A percentile compares a stretch with the other conserved stretches of the same genome.
These are phyloP conservation scores for Sporisorium graminicola DNA, from an alignment of 1,284 basidiomycete species.

Conservation along the genomic window DNA sequence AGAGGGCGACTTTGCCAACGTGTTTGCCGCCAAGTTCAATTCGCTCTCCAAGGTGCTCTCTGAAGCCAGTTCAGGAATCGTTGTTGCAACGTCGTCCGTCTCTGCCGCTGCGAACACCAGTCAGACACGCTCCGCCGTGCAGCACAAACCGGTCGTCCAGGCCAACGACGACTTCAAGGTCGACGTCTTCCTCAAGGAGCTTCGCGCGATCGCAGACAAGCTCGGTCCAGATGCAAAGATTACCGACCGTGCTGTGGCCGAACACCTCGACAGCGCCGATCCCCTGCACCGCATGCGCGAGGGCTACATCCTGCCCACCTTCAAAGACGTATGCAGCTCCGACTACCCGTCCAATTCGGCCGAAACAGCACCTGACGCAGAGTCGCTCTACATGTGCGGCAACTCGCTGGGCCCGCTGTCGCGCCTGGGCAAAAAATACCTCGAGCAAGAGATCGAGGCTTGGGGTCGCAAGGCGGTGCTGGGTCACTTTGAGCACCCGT, in stretches of 20 bases:
- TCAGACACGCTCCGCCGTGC: constrained; percentile 2
- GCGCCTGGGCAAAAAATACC: constrained; percentile 78
- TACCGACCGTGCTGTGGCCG: constrained; percentile 48
- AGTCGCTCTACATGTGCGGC: constrained; percentile 87
- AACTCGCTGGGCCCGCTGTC: constrained; percentile 91
- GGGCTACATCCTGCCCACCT: constrained; percentile 52
- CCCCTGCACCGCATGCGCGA: constrained; percentile 47
- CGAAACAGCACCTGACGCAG: constrained; percentile 37
- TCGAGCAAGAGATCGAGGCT: constrained; percentile 87
- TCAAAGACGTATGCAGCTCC: constrained; percentile 48
- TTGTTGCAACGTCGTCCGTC: constrained; percentile 9
- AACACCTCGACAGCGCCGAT: constrained; percentile 45
- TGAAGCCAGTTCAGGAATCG: constrained; percentile 38
- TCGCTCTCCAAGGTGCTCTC: constrained; percentile 48
- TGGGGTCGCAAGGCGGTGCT: constrained; percentile 85
- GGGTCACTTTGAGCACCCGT: constrained; percentile 91
- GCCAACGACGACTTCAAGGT: constrained; percentile 40
- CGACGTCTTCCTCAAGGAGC: constrained; percentile 33
- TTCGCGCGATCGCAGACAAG: constrained; percentile 43
- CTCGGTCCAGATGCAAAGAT: constrained; percentile 30
- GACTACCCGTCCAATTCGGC: constrained; percentile 23
- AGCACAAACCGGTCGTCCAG: constrained; percentile 26
- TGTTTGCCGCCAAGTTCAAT: constrained; percentile 43
- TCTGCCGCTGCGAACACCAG: background rate
- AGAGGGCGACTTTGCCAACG: constrained; percentile 34